Evolutionary conservation across 2,329 filamentous ascomycete species (phyloP), one percentile per base, ranked within the genome.

Genomic region (Pseudocercospora macadamiae): DNA sequence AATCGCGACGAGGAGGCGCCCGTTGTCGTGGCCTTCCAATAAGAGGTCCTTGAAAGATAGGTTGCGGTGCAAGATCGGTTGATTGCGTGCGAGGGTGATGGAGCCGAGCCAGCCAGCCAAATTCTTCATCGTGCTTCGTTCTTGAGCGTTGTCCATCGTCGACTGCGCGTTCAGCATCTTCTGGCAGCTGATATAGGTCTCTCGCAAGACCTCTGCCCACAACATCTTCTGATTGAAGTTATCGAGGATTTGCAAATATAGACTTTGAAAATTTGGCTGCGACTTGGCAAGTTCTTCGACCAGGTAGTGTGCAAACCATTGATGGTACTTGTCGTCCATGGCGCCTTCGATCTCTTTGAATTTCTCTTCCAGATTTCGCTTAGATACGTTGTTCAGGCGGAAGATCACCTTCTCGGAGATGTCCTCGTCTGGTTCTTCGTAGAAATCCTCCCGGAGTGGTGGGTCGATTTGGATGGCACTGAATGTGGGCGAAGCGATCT

Each of bases 31-130:
- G 0, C 91, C 95, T 75, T 99, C 95, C 44, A 97, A 88, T 3
- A 99, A 83, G 4, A 99, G 82, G 70, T 97, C 91, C 75, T 96
- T 96, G 82, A 99, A 97, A 1, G 93, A 96, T 61, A 99, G 93
- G 71, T 97, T 96, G 70, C 89, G 92, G 74, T 97, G 93, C 71
- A 93, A 93, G 77, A 99, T 96, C 0, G 95, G 95, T 71, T 93
- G 93, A 72, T 99, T 90, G 54, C 93, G 88, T 23, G 95, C 95
- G 55, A 99, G 86, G 1, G 95, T 99, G 68, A 99, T 75, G 16
- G 93, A 90, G 9, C 95, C 95, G 37, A 99, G 85, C 96, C 96
- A 99, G 36, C 86, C 87, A 61, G 91, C 95, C 12, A 99, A 82
- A 70, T 96, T 97, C 77, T 97, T 97, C 30, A 99, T 80, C 67